Percentiles rank a stretch among this genome's conserved stretches.
Conservation (phyloP, 768 basidiomycete genomes). For the Tylopilus balloui region DNA sequence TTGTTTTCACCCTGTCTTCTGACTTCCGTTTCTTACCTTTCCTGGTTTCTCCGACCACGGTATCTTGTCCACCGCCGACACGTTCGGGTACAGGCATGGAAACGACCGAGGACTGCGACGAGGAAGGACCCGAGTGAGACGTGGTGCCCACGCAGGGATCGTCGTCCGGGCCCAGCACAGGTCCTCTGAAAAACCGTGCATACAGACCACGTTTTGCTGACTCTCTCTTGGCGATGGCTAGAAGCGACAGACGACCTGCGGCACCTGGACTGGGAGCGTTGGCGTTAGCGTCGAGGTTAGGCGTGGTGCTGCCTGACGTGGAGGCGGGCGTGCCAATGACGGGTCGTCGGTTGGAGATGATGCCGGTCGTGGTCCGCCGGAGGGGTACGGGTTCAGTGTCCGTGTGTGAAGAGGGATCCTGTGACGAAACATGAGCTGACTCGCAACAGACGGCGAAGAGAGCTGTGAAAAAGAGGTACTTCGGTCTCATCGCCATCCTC, state of each 20-base stretch:
- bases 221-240: slow-evolving; percentile 69
- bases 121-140: not conserved
- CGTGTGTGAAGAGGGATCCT: slow-evolving; percentile 17
- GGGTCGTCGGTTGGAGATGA: slow-evolving; percentile 69
- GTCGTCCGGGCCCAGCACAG: slow-evolving; percentile 52
- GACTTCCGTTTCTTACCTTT: slow-evolving; percentile 10
- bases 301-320: slow-evolving; percentile 42
- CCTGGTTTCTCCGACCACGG: not conserved
- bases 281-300: slow-evolving; percentile 21
- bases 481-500: slow-evolving; percentile 37
- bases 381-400: slow-evolving; percentile 26
- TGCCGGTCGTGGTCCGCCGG: slow-evolving; percentile 67
- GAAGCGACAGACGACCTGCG: slow-evolving; percentile 40
- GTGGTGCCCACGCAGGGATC: not conserved
- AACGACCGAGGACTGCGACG: not conserved
- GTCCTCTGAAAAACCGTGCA: slow-evolving; percentile 76
- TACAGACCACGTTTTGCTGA: slow-evolving; percentile 75
- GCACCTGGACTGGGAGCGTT: not conserved
- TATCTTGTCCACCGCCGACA: not conserved
- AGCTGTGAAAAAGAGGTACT: slow-evolving; percentile 3
- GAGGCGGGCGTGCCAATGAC: slow-evolving; percentile 44
- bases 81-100: not conserved
- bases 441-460: not conserved
- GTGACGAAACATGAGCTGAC: not conserved
- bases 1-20: slow-evolving; percentile 8